Base-by-base conservation (phyloP, 768 basidiomycete species). In the Trametes cinnabarina region DNA sequence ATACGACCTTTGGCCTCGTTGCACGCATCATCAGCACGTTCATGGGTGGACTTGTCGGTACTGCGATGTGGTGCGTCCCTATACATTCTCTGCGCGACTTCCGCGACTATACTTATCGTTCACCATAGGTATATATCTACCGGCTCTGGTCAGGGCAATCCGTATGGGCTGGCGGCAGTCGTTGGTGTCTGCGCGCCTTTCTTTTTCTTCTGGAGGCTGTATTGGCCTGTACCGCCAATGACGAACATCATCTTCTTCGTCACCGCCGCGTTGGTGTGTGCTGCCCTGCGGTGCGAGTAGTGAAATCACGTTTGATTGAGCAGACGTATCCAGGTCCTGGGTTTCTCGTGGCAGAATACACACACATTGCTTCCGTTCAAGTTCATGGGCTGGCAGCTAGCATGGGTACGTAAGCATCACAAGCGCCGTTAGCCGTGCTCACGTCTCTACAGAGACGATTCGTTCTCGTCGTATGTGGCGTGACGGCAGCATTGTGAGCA, bases 81-180 rank as follows among this genome's bases (percentile, higher is more conserved):
- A 8, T n/a, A 28, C 41, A 20, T 34, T 19, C 39, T 37, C 11
- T 22, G 40, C 47, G 35, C 48, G 43, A 41, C 43, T 9, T 23
- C 49, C 47, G 55, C n/a, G n/a, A n/a, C n/a, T n/a, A n/a, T n/a
- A n/a, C n/a, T n/a, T n/a, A n/a, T n/a, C n/a, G n/a, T n/a, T n/a
- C n/a, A n/a, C n/a, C n/a, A n/a, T n/a, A 88, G 87, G 87, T 90
- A 90, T 65, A 82, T 88, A 22, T 87, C 88, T 9, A 72, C 83
- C 1, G 89, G 88, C 0, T 71, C 70, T 22, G 83, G 83, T 0
- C 47, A 58, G 8, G 88, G 87, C 3, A 90, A 79, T 61, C 66
- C 86, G 1, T 92, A 83, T 55, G 90, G 90, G 1, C 73, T 94
- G 10, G 88, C 82, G 0, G 88, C 83, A 0, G 80, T 85, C 0